Percentiles rank a stretch among this genome's conserved stretches.
Conservation (phyloP, 1,284 basidiomycete species). For the Ceratobasidium sp. region DNA sequence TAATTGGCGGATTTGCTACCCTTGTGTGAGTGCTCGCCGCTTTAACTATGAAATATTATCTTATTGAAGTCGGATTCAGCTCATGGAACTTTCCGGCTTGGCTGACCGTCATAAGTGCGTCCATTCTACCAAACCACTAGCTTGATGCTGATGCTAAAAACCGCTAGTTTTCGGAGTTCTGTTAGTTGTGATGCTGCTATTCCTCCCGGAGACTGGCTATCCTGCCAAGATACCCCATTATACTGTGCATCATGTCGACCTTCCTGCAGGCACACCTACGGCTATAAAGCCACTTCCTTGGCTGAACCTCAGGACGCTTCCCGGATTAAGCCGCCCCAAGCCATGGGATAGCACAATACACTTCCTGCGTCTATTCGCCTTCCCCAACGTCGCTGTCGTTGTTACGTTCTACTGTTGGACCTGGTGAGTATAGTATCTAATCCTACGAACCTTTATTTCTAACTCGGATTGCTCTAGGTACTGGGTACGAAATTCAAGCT, state of each 20-base stretch:
- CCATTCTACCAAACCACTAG: neutral
- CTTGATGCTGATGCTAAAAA: neutral
- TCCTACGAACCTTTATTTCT: neutral
- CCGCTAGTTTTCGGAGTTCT: conserved; percentile 47
- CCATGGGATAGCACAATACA: conserved; percentile 47
- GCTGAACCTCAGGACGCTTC: conserved; percentile 47
- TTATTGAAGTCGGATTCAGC: neutral
- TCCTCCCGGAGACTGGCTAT: conserved; percentile 49
- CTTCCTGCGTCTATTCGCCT: conserved; percentile 47
- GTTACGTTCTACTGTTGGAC: conserved; percentile 51
- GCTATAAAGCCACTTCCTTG: conserved; percentile 40
- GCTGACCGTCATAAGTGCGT: conserved; percentile 39
- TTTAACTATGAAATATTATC: neutral
- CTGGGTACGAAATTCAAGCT: conserved; percentile 46
- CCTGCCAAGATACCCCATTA: conserved; percentile 22
- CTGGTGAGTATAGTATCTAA: conserved; percentile 43
- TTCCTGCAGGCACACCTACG: neutral
- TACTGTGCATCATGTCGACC: neutral
- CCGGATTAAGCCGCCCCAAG: conserved; percentile 35
- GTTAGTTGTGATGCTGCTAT: conserved; percentile 46
- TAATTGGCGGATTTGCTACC: conserved; percentile 50
- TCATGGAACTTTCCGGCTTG: conserved; percentile 42
- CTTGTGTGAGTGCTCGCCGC: conserved; percentile 38
- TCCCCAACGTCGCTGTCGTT: conserved; percentile 48
- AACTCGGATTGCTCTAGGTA: conserved; percentile 43